Evolutionary conservation across 805 yeast species (phyloP).

Genomic region (Metschnikowia chrysomelidarum): DNA sequence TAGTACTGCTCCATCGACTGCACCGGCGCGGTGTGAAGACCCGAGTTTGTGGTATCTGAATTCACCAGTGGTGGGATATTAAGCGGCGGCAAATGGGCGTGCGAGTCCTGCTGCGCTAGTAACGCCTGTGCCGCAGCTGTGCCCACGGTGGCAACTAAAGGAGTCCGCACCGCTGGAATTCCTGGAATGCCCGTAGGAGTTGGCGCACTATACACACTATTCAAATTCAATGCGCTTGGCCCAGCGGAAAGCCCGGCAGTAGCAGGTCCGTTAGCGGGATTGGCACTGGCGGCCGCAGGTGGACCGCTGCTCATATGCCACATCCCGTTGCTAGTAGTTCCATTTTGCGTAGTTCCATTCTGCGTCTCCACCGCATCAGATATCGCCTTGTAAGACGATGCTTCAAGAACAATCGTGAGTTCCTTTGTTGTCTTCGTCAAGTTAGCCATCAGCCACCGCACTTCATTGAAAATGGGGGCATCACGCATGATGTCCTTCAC

Average conservation of each 20-base stretch:
- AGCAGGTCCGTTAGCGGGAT: background rate
- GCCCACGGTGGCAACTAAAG: constrained; percentile 18
- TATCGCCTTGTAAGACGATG: constrained; percentile 22
- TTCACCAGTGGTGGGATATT: constrained; percentile 18
- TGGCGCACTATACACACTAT: too few species aligned
- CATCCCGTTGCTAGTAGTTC: too few species aligned
- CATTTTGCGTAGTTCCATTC: constrained; percentile 11
- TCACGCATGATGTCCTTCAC: constrained; percentile 82
- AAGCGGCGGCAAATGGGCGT: constrained; percentile 9
- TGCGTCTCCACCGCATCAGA: constrained; percentile 17
- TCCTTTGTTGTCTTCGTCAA: constrained; percentile 89
- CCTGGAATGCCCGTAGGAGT: background rate
- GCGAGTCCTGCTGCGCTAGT: constrained; percentile 14
- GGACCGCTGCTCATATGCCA: constrained; percentile 12
- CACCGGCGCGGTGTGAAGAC: constrained; percentile 20
- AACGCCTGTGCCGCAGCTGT: constrained; percentile 20
- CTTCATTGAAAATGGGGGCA: constrained; percentile 74
- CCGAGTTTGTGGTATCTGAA: constrained; percentile 12
- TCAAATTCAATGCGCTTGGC: too few species aligned
- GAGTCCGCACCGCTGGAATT: constrained; percentile 14
- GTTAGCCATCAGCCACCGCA: constrained; percentile 73
- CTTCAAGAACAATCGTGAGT: constrained; percentile 79
- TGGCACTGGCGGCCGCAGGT: constrained; percentile 1
- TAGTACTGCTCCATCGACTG: constrained; percentile 20
- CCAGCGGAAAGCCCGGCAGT: background rate